A percentile compares a stretch with the other conserved stretches of the same genome.
Evolutionary conservation across 1,284 basidiomycete genomes (phyloP).

Genomic region (Meripilus lineatus): DNA sequence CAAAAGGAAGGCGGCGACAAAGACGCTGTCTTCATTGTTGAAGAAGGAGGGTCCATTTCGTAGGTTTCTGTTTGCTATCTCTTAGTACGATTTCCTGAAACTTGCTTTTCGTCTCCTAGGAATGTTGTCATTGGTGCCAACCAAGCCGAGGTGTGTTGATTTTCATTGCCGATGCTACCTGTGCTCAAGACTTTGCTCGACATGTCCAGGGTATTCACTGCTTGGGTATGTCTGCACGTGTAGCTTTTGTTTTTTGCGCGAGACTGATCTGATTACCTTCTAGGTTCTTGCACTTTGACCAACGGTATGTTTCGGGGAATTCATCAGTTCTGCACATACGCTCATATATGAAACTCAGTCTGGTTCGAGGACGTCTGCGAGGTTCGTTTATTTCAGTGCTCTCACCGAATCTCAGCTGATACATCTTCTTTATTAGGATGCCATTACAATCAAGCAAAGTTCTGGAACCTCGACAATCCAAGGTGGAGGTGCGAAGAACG

Average conservation of each 20-base stretch:
- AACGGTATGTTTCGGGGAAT: background rate
- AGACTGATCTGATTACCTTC: background rate
- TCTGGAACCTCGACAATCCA: slow-evolving; percentile 33
- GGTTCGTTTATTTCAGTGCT: slow-evolving; percentile 11
- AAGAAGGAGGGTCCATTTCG: slow-evolving; percentile 26
- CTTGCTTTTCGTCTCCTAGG: slow-evolving; percentile 19
- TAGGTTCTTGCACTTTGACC: slow-evolving; percentile 1
- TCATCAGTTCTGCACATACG: slow-evolving; percentile 16
- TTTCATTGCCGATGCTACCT: background rate
- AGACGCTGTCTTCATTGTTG: slow-evolving; percentile 35
- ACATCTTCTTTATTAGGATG: slow-evolving; percentile 17
- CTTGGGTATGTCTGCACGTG: slow-evolving; percentile 24
- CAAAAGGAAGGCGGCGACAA: slow-evolving; percentile 32
- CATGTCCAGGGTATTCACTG: slow-evolving; percentile 32
- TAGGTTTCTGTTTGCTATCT: background rate
- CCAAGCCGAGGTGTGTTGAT: slow-evolving; percentile 27
- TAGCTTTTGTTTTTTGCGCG: background rate
- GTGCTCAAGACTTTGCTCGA: background rate
- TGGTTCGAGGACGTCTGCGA: slow-evolving; percentile 39
- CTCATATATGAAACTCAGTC: slow-evolving; percentile 30
- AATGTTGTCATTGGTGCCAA: slow-evolving; percentile 36
- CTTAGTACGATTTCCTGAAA: background rate
- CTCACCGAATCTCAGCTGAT: background rate
- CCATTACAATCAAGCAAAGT: slow-evolving; percentile 35
- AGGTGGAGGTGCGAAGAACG: slow-evolving; percentile 31